These are phyloP conservation scores for Apiospora pterosperma DNA, from an alignment of 2,329 filamentous ascomycete genomes.

Conservation along the genomic window DNA sequence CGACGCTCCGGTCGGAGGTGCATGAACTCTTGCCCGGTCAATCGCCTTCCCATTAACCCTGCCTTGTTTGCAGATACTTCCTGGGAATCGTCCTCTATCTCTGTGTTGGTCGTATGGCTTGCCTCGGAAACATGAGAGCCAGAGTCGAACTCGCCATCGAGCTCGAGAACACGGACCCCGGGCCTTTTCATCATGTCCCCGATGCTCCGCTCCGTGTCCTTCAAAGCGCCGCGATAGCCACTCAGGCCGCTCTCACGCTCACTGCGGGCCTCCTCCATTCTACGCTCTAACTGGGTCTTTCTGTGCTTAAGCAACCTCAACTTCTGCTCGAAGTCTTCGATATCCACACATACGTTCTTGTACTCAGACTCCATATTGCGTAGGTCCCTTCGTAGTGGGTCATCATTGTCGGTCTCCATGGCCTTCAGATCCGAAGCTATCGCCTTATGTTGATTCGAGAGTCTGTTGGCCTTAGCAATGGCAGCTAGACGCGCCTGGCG, in stretches of 20 bases:
- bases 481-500: constrained; percentile 54
- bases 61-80: constrained; percentile 17
- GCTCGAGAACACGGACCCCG: constrained; percentile 50
- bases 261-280: constrained; percentile 62
- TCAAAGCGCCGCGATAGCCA: constrained; percentile 65
- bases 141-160: constrained; percentile 33
- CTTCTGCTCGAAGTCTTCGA: constrained; percentile 61
- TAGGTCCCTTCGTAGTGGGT: constrained; percentile 59
- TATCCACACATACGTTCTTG: constrained; percentile 55
- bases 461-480: constrained; percentile 52
- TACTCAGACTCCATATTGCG: constrained; percentile 55
- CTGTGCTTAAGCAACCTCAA: constrained; percentile 58
- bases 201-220: constrained; percentile 62
- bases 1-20: constrained; percentile 60
- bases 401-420: constrained; percentile 53
- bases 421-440: constrained; percentile 49
- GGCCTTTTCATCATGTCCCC: constrained; percentile 55
- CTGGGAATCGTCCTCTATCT: constrained; percentile 14
- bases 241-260: constrained; percentile 68
- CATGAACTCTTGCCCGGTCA: constrained; percentile 45
- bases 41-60: constrained; percentile 24
- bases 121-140: not conserved
- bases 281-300: constrained; percentile 55
- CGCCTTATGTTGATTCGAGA: constrained; percentile 47
- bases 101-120: not conserved